A percentile compares a stretch with the other conserved stretches of the same genome.
Conservation (phyloP, 1,139 yeast species). For the Sugiyamaella novakii region DNA sequence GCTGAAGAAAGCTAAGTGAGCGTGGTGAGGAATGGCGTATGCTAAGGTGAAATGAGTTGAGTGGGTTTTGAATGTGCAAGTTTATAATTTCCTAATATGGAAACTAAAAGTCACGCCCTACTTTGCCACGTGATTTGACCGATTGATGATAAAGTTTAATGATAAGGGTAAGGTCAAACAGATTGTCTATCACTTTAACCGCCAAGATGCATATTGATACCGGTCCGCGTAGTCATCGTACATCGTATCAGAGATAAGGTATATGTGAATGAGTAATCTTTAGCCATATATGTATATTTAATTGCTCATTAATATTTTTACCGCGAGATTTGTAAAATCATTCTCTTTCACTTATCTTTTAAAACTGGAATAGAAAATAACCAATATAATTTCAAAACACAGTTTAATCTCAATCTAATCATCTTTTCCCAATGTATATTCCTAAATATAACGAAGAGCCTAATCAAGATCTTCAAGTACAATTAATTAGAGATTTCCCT, state of each 20-base stretch:
- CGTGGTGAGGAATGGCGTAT: background rate
- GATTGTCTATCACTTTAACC: background rate
- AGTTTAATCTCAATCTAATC: too few relatives aligned
- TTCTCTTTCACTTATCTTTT: too few relatives aligned
- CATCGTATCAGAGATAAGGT: background rate
- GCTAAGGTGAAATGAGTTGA: too few relatives aligned
- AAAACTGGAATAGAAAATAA: too few relatives aligned
- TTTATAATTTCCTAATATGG: conserved; percentile 7
- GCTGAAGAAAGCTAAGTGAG: conserved; percentile 3
- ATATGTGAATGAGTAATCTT: background rate
- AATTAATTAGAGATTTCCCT: conserved; percentile 52
- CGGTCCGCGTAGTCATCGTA: background rate
- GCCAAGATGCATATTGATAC: background rate
- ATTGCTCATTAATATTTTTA: background rate
- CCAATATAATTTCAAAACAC: background rate
- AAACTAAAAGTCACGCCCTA: conserved; percentile 4
- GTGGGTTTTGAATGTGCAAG: conserved; percentile 2
- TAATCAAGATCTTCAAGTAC: conserved; percentile 47
- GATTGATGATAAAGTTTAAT: background rate
- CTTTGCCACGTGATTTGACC: too few relatives aligned
- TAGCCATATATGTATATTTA: background rate
- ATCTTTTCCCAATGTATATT: conserved; percentile 35
- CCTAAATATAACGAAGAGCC: conserved; percentile 37
- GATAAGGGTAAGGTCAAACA: background rate
- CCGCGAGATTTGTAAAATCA: too few relatives aligned